Conservation (phyloP, 192 early-diverging fungal species). For the Coemansia interrupta region DNA sequence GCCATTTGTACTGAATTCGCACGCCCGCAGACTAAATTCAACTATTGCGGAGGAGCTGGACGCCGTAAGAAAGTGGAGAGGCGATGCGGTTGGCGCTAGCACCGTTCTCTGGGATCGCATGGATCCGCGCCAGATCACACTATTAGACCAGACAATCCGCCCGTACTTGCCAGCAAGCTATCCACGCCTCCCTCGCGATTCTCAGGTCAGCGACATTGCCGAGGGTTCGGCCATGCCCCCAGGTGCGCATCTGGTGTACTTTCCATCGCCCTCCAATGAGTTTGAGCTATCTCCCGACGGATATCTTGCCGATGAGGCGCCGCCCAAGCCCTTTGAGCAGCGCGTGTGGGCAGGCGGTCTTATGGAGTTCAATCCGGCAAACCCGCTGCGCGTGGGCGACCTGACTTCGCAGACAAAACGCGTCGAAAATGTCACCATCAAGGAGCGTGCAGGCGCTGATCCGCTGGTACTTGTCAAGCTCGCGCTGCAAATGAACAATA, state of each 20-base stretch:
- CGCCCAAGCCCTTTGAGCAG: conserved; percentile 69
- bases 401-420: conserved; percentile 58
- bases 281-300: conserved; percentile 71
- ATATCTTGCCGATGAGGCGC: conserved; percentile 72
- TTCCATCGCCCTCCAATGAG: conserved; percentile 70
- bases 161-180: conserved; percentile 33
- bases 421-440: conserved; percentile 56
- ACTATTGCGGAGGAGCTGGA: background rate
- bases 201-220: conserved; percentile 26
- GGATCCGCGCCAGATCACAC: conserved; percentile 38
- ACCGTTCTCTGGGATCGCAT: conserved; percentile 37
- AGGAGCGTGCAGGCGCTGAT: conserved; percentile 50
- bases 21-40: background rate
- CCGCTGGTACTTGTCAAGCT: conserved; percentile 69
- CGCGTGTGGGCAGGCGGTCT: conserved; percentile 89
- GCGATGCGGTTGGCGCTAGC: conserved; percentile 7
- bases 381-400: conserved; percentile 65
- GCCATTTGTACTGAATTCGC: background rate
- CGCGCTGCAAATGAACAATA: conserved; percentile 62
- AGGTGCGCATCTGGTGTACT: conserved; percentile 74
- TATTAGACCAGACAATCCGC: conserved; percentile 47
- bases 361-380: conserved; percentile 56
- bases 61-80: conserved; percentile 22
- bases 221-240: conserved; percentile 58
- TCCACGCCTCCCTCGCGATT: conserved; percentile 20